Base-by-base conservation (phyloP, 768 basidiomycete species). In the Lentinula sp. region DNA sequence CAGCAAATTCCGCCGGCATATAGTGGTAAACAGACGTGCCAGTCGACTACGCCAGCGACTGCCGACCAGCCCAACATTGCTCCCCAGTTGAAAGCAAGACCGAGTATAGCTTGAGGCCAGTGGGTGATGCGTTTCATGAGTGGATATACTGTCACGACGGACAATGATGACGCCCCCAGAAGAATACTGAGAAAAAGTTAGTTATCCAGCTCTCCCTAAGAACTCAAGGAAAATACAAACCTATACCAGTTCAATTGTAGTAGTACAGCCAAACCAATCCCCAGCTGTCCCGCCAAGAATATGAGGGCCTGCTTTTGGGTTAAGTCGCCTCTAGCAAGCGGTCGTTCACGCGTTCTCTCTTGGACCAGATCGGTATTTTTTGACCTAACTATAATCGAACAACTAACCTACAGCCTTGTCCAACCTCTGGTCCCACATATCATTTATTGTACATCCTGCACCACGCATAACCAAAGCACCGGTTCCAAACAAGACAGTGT, bases 51-150 rank as follows among this genome's bases (percentile, higher is more conserved):
- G 1, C 92, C 93, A 1, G 89, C 84, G 4, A 98, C 86, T 2
- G 97, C 95, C 3, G 97, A 95, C 91, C 95, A 98, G 23, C 97
- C 97, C 16, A 98, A 84, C 1, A 99, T 74, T 1, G 93, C 87
- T 16, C 97, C 97, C 96, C 96, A 99, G 74, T 98, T 98, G 73
- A 95, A 99, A 0, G 95, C 87, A 50, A 98, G 80, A 93, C 95
- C 96, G 21, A 99, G 87, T 32, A 97, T 89, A 43, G 91, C 87
- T 70, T 99, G 97, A 1, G 97, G 97, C 92, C 96, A 99, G 70
- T 98, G 79, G 0, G 97, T 99, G 43, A 97, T 75, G 13, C 97
- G 84, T 73, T 99, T 99, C 97, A 99, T 98, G 65, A 96, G 78
- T 0, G 97, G 97, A 73, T 99, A 99, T 50, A 93, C 70, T 5